Percentiles rank a stretch among this genome's conserved stretches.
Evolutionary conservation across 2,329 filamentous ascomycete species (phyloP).

Genomic region (Drechslerella coelobrocha): DNA sequence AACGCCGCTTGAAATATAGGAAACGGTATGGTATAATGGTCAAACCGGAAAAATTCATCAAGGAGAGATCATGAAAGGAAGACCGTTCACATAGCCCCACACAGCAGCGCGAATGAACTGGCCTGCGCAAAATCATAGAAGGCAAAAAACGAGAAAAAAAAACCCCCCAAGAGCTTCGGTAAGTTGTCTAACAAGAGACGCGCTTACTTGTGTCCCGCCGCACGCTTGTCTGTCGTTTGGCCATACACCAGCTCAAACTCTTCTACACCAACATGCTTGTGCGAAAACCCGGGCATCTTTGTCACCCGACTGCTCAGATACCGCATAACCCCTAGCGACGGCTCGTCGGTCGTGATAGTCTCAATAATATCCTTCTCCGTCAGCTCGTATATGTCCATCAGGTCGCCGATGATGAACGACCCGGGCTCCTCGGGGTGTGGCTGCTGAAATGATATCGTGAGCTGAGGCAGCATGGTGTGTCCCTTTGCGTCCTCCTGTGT

Average conservation of each 20-base stretch:
- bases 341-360: constrained; percentile 31
- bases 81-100: too few relatives aligned
- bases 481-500: constrained; percentile 27
- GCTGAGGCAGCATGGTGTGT: constrained; percentile 43
- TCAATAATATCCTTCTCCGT: constrained; percentile 41
- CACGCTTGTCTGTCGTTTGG: constrained; percentile 12
- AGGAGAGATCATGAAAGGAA: not conserved
- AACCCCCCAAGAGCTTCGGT: too few relatives aligned
- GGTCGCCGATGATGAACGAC: constrained; percentile 30
- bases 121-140: too few relatives aligned
- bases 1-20: not conserved
- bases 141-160: too few relatives aligned
- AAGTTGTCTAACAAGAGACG: too few relatives aligned
- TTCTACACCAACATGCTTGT: constrained; percentile 44
- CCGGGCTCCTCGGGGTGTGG: constrained; percentile 26
- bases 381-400: constrained; percentile 47
- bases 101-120: too few relatives aligned
- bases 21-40: not conserved
- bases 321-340: constrained; percentile 23
- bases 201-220: not conserved
- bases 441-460: constrained; percentile 27
- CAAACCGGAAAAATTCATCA: not conserved
- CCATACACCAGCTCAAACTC: constrained; percentile 35
- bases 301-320: constrained; percentile 42
- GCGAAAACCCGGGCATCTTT: constrained; percentile 42